A percentile compares a stretch with the other conserved stretches of the same genome.
Conservation (phyloP, 2,329 filamentous ascomycete species). For the Septoria linicola region DNA sequence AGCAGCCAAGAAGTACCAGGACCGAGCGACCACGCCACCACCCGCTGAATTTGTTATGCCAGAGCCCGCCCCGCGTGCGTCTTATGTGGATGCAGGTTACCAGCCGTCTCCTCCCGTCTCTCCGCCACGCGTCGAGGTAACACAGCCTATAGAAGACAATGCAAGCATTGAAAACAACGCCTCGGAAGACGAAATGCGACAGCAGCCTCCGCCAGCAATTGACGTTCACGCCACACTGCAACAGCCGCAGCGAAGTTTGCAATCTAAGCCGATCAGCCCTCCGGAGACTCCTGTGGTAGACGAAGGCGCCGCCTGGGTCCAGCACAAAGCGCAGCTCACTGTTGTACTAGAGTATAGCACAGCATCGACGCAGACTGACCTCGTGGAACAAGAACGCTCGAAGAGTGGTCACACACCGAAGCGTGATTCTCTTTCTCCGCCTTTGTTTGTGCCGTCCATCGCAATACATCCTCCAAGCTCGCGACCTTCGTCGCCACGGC, state of each 20-base stretch:
- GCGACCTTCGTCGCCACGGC: slow-evolving; percentile 73
- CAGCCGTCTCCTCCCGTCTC: slow-evolving; percentile 84
- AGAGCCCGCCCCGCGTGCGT: slow-evolving; percentile 32
- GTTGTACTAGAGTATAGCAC: slow-evolving; percentile 31
- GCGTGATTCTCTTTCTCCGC: slow-evolving; percentile 35
- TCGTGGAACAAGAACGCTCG: slow-evolving; percentile 27
- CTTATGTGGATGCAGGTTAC: slow-evolving; percentile 72
- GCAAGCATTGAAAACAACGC: slow-evolving; percentile 14
- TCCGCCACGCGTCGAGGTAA: slow-evolving; percentile 49
- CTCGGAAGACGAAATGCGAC: slow-evolving; percentile 16
- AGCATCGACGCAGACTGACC: slow-evolving; percentile 38
- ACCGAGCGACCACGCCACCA: slow-evolving; percentile 27
- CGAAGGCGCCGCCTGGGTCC: slow-evolving; percentile 26
- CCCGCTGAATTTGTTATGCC: slow-evolving; percentile 14
- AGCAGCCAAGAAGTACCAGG: slow-evolving; percentile 20
- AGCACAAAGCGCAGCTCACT: slow-evolving; percentile 22
- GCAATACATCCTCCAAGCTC: slow-evolving; percentile 86
- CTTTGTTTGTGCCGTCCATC: slow-evolving; percentile 64
- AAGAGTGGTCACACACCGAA: slow-evolving; percentile 31
- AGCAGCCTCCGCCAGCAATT: slow-evolving; percentile 10
- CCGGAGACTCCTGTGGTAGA: slow-evolving; percentile 61
- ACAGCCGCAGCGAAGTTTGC: slow-evolving; percentile 14
- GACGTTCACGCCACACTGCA: slow-evolving; percentile 16
- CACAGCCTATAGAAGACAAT: slow-evolving; percentile 16
- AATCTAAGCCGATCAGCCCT: slow-evolving; percentile 55